Base-by-base conservation (phyloP, 805 yeast species). In the Metschnikowia reukaufii region DNA sequence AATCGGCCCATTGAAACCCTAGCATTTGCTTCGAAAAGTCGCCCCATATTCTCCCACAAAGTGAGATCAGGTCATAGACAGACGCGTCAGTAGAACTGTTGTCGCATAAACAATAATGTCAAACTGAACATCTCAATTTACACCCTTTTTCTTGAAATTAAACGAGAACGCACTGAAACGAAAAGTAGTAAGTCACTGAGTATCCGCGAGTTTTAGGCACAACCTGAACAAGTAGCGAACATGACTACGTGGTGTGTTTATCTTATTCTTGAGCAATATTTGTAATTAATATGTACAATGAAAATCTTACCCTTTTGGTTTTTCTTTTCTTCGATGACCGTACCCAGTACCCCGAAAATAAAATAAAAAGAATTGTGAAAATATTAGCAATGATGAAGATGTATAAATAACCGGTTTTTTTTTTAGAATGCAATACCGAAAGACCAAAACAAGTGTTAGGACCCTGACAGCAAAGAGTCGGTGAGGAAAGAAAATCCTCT, bases 381-480 rank as follows among this genome's bases (percentile, higher is more conserved):
- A 31, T 32, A 32, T 40, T 32, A 32, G 31, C 18, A 32, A 18
- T n/a, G 34, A 20, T 25, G 34, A 41, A 25, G 29, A 31, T 36
- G 23, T 36, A 37, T 31, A 15, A 36, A 43, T 29, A 36, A 42
- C 45, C 45, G 39, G 36, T 42, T 35, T 42, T 35, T 36, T 42
- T 35, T 42, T 35, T 36, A 23, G 25, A 43, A 43, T 36, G 46
- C 41, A 43, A 36, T 32, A 32, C 40, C 45, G 15, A 13, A 27
- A 34, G 39, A 27, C 44, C 16, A 31, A 17, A 32, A 29, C 23
- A 4, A 8, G 8, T 37, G 20, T 17, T 25, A 31, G 9, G 40
- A 4, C 6, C 32, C 40, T 37, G 40, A 18, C 30, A 16, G 32
- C 30, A 37, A 37, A 37, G 40, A n/a, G 13, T 37, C 40, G 40